Percentiles rank a stretch among this genome's conserved stretches.
Evolutionary conservation across 176 grass and related monocot species (phyloP).

Genomic region (Paspalum notatum): DNA sequence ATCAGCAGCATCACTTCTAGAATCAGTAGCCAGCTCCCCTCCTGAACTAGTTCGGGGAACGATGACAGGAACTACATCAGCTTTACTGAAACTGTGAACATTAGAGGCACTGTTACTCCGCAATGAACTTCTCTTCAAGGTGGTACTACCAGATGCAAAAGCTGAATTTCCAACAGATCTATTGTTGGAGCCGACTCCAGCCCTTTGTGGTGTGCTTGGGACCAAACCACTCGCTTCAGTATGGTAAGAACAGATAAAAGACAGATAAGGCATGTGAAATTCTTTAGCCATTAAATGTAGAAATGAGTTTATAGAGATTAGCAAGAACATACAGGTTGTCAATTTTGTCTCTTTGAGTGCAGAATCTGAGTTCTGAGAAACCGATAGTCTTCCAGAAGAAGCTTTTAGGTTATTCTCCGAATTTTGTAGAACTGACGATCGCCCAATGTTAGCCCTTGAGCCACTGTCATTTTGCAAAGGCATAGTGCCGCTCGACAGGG

Average conservation of each 20-base stretch:
- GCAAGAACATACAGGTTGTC: constrained; percentile 59
- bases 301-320: constrained; percentile 41
- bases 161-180: constrained; percentile 66
- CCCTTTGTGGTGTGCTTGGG: constrained; percentile 75
- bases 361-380: constrained; percentile 78
- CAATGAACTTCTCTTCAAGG: constrained; percentile 76
- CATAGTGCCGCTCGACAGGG: constrained; percentile 43
- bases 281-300: constrained; percentile 32
- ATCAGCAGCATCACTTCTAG: constrained; percentile 59
- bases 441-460: constrained; percentile 69
- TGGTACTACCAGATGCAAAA: constrained; percentile 47
- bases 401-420: constrained; percentile 77
- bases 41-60: constrained; percentile 87
- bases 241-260: constrained; percentile 42
- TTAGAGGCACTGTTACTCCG: constrained; percentile 59
- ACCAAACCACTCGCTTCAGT: constrained; percentile 63
- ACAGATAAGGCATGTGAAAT: constrained; percentile 36
- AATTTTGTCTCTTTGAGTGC: constrained; percentile 73
- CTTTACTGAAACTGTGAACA: constrained; percentile 64
- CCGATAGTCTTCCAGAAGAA: constrained; percentile 62
- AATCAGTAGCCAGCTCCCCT: constrained; percentile 65
- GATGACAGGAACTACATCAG: constrained; percentile 68
- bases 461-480: constrained; percentile 79
- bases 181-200: constrained; percentile 50
- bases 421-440: constrained; percentile 74